These are phyloP conservation scores for Hypoxylon rubiginosum DNA, from an alignment of 2,329 filamentous ascomycete genomes.

Conservation along the genomic window DNA sequence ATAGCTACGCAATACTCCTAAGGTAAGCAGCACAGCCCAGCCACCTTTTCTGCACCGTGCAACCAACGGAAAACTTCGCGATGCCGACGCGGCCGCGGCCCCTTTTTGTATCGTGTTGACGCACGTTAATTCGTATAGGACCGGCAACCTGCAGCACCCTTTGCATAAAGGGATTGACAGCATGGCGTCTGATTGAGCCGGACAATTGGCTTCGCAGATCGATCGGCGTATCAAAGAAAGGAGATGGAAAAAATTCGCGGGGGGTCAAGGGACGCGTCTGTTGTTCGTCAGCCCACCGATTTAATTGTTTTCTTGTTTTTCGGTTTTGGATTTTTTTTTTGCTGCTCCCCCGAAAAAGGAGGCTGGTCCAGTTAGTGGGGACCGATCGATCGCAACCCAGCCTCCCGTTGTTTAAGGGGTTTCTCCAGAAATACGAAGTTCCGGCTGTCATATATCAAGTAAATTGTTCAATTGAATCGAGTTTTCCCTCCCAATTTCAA, in stretches of 20 bases:
- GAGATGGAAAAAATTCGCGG: not conserved
- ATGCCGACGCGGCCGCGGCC: conserved; percentile 4
- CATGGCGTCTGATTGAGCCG: conserved; percentile 22
- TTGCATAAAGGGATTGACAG: conserved; percentile 6
- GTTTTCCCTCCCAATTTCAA: conserved; percentile 11
- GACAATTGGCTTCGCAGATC: conserved; percentile 29
- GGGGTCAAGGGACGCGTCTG: conserved; percentile 2
- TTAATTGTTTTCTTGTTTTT: conserved; percentile 18
- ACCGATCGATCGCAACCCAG: conserved; percentile 27
- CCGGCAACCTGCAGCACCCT: conserved; percentile 30
- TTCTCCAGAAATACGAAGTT: conserved; percentile 26
- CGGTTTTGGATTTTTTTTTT: no score
- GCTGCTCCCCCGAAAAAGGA: conserved; percentile 29
- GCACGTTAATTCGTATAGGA: conserved; percentile 36
- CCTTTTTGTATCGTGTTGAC: conserved; percentile 25
- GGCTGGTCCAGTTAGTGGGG: conserved; percentile 38
- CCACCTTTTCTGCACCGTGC: conserved; percentile 2
- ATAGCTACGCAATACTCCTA: no score
- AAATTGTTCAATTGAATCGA: conserved; percentile 25
- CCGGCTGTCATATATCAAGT: conserved; percentile 35
- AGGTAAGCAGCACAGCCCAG: conserved; percentile 2
- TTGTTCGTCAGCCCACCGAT: conserved; percentile 34
- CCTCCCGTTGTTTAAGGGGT: conserved; percentile 20
- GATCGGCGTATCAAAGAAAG: conserved; percentile 27
- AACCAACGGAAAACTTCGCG: conserved; percentile 17